Conservation (phyloP, 2,329 filamentous ascomycete species). For the Colletotrichum cereale region DNA sequence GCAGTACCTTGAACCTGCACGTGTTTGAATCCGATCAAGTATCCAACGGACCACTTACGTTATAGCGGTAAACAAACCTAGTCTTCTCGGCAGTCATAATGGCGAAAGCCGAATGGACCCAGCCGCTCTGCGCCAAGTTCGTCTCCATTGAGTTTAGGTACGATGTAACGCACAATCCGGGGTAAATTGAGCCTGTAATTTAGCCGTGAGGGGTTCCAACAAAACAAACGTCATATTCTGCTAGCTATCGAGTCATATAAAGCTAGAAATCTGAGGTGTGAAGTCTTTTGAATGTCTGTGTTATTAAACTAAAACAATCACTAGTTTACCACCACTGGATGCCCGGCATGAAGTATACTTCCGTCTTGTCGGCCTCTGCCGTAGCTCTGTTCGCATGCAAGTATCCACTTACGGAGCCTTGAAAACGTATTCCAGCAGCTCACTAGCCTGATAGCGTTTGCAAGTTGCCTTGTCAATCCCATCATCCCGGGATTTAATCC, state of each 20-base stretch:
- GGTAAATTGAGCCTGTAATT: constrained; percentile 32
- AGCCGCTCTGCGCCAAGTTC: background rate
- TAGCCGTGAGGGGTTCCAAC: constrained; percentile 36
- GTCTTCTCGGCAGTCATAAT: constrained; percentile 12
- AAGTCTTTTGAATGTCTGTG: background rate
- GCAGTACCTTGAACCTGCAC: background rate
- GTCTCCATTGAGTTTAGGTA: constrained; percentile 9
- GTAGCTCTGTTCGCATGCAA: background rate
- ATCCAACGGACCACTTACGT: background rate
- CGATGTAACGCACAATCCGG: constrained; percentile 23
- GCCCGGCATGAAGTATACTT: background rate
- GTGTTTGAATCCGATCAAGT: background rate
- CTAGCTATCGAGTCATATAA: constrained; percentile 7
- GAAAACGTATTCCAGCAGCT: background rate
- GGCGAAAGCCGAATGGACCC: constrained; percentile 21
- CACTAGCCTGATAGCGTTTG: background rate
- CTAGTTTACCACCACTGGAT: background rate
- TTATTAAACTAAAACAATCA: background rate
- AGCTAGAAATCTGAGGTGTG: background rate
- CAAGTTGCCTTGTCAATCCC: constrained; percentile 29
- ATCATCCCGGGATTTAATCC: constrained; percentile 41
- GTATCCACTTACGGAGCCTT: background rate
- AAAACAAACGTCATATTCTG: constrained; percentile 19
- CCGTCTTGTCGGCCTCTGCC: background rate
- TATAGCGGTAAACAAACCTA: background rate